Evolutionary conservation across 2,329 filamentous ascomycete species (phyloP), one percentile per base, ranked within the genome.

Genomic region (Onygenales sp.): DNA sequence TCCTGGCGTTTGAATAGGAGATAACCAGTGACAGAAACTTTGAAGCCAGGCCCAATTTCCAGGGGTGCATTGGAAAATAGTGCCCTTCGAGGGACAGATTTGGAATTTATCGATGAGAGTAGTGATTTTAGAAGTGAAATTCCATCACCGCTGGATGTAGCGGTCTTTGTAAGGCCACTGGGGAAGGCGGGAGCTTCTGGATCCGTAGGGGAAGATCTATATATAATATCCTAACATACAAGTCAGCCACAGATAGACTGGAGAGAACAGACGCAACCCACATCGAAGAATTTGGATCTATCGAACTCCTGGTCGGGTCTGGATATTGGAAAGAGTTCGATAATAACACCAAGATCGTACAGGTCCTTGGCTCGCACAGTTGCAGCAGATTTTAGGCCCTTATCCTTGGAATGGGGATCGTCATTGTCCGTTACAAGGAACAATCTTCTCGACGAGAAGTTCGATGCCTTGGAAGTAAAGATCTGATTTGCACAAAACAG

Each of bases 401-500:
- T 93, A 66, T 88, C 84, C 14, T 80, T 76, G 0, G 75, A 73
- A 66, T 94, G 88, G 3, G 93, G 93, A 59, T 90, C 80, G 66
- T 97, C 93, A 59, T 95, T 89, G 68, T 97, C 90, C 0, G 93
- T 97, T 53, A 98, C 89, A 58, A 98, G 83, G 71, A 98, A 98
- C n/a, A 98, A 73, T 36, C 93, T 82, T 56, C 92, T 79, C 5
- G 92, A 97, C 3, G 89, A 86, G 68, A 97, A 97, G 64, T 96
- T 97, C 14, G 93, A 84, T 0, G 93, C 91, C 67, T 87, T 95
- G 2, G 89, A 95, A 1, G 91, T 95, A 66, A 98, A 96, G 50
- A 97, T 87, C 65, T 96, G 90, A 60, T 97, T 97, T 39, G 90
- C 92, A 62, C 91, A 95, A 66, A 96, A 96, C 1, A 98, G 77